Evolutionary conservation across 495 filamentous ascomycete species (phyloP), one percentile per base, ranked within the genome.

Genomic region (Penicillium salamii): DNA sequence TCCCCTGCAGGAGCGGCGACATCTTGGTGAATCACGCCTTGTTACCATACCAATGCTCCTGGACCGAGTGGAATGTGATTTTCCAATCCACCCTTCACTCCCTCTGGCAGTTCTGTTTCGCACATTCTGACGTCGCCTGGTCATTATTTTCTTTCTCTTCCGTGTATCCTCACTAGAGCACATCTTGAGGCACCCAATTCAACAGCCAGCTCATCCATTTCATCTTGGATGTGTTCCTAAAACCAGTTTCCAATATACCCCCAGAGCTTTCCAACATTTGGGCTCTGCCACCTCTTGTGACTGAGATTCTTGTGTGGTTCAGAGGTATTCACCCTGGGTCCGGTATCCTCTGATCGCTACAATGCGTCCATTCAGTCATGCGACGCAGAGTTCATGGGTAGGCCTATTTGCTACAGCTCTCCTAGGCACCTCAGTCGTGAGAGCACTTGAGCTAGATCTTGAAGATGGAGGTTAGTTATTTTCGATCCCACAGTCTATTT

Each of bases 31-130:
- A 48, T 50, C n/a, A 54, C 38, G 46, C 50, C 52, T 47, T 62
- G 59, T 62, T 59, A 62, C 56, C 59, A 62, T 62, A 47, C 59
- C 59, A 57, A 50, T 45, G 52, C 54, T 54, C 45, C 51, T 55
- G 19, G 45, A 33, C 36, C 36, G 36, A 23, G 34, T 52, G 59
- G 59, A 62, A 62, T 62, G 59, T 54, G 47, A 32, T 28, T 24
- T 2, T 33, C 23, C 8, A 32, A 53, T 53, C 51, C 58, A 58
- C 51, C 17, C 40, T 24, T 24, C 26, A 15, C 45, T 36, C 42
- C 23, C 35, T 45, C 23, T 9, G n/a, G 24, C 19, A 26, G 23
- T 19, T 35, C 9, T 41, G 32, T 45, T 19, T 50, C 37, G 32
- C 17, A 4, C 13, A 20, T 6, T 31, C 29, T 55, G 50, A 39